Base-by-base conservation (phyloP, 768 basidiomycete species). In the Fibroporia radiculosa region DNA sequence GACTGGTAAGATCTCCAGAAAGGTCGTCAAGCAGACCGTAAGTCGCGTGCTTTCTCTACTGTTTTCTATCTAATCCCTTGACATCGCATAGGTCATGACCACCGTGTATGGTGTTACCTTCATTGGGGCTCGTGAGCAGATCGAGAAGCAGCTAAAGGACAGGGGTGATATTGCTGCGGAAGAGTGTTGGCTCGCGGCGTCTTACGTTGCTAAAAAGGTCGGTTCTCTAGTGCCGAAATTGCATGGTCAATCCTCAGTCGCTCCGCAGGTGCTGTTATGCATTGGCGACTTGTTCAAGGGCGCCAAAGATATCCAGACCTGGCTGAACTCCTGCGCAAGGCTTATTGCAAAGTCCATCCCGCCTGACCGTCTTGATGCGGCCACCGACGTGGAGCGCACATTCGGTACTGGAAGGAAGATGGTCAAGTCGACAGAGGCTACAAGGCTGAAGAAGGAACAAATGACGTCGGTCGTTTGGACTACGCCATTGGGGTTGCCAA, bases 391-490 rank as follows among this genome's bases (percentile, higher is more conserved):
- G n/a, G 31, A 34, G 28, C 48, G 47, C 3, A 2, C 41, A 16
- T 34, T 22, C 1, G 36, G 42, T 32, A 47, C 50, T 12, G n/a
- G n/a, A n/a, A 53, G 44, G 27, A 59, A 46, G 44, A 33, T 63
- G 4, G 55, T 66, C 3, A 62, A 62, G n/a, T 42, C 38, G 6
- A 18, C 22, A 4, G 26, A 16, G 18, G 3, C 16, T 12, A 28
- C 6, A n/a, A 68, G 77, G 16, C 55, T 88, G 50, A 74, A 72
- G 58, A 86, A 84, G 65, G 92, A 95, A 59, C 87, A 93, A 62
- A 97, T 98, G 95, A 85, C 91, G 18, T 74, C 82, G 6, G 91
- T 99, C 4, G 82, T 93, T 23, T 99, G 96, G 96, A 96, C 93
- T 18, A 93, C 95, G 1, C 85, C 91, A 3, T 69, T 99, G n/a